These are phyloP conservation scores for Baudoinia panamericana DNA, from an alignment of 495 filamentous ascomycete species.

Conservation along the genomic window DNA sequence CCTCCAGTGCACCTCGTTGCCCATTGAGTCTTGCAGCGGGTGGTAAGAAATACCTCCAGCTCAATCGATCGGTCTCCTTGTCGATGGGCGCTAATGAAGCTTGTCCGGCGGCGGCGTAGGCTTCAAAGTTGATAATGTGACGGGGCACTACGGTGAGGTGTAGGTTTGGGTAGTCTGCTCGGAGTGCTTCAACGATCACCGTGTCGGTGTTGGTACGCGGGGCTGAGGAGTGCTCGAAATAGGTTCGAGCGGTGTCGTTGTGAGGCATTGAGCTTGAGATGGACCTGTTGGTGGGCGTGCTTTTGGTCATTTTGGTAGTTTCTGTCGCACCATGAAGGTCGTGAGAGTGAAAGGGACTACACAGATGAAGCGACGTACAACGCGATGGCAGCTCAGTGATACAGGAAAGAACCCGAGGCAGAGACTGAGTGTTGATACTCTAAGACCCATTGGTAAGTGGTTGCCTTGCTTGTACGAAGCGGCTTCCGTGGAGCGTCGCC, in stretches of 20 bases:
- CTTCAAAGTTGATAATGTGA: constrained; percentile 32
- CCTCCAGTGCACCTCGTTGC: constrained; percentile 32
- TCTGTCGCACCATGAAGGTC: too few relatives aligned
- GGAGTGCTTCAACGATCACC: constrained; percentile 37
- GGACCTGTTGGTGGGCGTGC: constrained; percentile 6
- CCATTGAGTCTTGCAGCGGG: constrained; percentile 39
- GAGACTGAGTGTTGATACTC: too few relatives aligned
- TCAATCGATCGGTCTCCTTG: constrained; percentile 28
- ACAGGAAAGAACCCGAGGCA: too few relatives aligned
- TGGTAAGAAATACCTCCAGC: constrained; percentile 36
- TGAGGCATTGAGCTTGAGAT: too few relatives aligned
- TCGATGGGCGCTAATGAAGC: constrained; percentile 32
- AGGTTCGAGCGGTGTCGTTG: constrained; percentile 22
- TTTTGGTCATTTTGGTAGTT: constrained; percentile 3
- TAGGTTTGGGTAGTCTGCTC: constrained; percentile 38
- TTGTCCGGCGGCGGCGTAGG: constrained; percentile 38
- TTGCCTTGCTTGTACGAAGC: too few relatives aligned
- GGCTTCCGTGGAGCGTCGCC: too few relatives aligned
- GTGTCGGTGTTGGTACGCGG: constrained; percentile 39
- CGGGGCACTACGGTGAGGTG: constrained; percentile 34
- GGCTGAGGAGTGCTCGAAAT: constrained; percentile 36
- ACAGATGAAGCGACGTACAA: too few relatives aligned
- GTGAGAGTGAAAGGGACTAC: too few relatives aligned
- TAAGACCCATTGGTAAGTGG: too few relatives aligned
- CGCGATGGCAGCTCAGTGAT: too few relatives aligned